phyloP scores from a whole-genome alignment of 1,284 basidiomycete species.

The Boletus holoroseus region DNA sequence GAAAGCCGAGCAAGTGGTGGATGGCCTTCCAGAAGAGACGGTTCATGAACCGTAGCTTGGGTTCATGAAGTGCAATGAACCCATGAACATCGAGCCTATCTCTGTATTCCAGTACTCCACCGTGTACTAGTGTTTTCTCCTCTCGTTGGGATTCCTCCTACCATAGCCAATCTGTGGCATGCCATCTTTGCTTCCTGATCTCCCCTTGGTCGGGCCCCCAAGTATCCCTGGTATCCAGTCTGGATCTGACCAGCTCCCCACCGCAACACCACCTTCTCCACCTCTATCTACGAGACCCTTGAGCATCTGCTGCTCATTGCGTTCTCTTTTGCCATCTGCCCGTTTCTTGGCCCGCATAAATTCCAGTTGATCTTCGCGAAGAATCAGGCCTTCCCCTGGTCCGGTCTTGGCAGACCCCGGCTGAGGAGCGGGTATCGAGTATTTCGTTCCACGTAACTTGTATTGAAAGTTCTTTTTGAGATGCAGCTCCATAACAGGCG shows the following conservation, averaged over 20 bases:
- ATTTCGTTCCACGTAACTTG: conserved; percentile 86
- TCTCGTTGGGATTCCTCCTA: conserved; percentile 81
- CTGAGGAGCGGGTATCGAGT: conserved; percentile 90
- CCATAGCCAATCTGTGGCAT: conserved; percentile 84
- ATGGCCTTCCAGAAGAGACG: conserved; percentile 98
- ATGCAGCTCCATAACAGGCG: conserved; percentile 76
- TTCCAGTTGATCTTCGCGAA: conserved; percentile 87
- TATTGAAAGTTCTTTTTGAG: conserved; percentile 95
- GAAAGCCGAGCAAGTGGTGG: conserved; percentile 99
- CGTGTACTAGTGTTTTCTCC: conserved; percentile 47
- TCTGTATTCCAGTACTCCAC: conserved; percentile 11
- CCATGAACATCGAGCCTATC: not conserved
- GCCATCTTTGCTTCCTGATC: conserved; percentile 58
- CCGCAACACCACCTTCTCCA: conserved; percentile 44
- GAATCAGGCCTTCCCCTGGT: conserved; percentile 71
- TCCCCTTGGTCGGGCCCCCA: conserved; percentile 67
- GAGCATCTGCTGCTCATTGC: conserved; percentile 73
- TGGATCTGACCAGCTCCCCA: conserved; percentile 90
- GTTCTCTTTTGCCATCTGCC: conserved; percentile 63
- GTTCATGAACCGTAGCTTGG: conserved; percentile 88
- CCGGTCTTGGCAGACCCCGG: conserved; percentile 83
- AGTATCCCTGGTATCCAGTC: conserved; percentile 91
- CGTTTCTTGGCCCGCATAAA: conserved; percentile 78
- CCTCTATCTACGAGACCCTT: conserved; percentile 55
- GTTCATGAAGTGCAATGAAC: conserved; percentile 38